phyloP scores from a whole-genome alignment of 306 rosid species.

The Mimosa pudica region DNA sequence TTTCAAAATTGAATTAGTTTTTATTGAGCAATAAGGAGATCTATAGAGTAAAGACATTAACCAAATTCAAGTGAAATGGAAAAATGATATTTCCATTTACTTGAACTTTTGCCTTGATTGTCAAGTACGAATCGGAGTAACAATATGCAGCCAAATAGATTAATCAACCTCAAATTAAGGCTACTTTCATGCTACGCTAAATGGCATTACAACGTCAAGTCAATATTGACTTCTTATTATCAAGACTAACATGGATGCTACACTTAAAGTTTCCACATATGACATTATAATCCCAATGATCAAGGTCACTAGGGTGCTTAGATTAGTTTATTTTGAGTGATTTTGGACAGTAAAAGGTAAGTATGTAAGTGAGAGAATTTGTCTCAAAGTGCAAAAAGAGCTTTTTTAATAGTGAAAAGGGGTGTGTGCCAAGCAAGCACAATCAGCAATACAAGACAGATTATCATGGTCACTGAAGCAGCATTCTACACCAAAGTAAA shows the following conservation, averaged over 20 bases:
- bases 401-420: too few relatives aligned
- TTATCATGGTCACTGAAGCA: neutral
- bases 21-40: constrained; percentile 16
- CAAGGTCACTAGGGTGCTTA: neutral
- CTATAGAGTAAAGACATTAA: constrained; percentile 10
- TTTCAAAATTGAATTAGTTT: constrained; percentile 27
- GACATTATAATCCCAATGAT: neutral
- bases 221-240: neutral
- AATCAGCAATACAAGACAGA: neutral
- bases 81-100: neutral
- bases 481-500: constrained; percentile 7
- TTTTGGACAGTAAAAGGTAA: too few relatives aligned
- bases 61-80: neutral
- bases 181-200: neutral
- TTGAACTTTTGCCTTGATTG: constrained; percentile 1
- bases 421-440: neutral
- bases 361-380: too few relatives aligned
- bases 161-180: neutral
- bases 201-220: neutral
- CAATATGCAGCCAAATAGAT: neutral
- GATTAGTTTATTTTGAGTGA: too few relatives aligned
- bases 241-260: neutral
- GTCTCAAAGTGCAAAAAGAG: too few relatives aligned
- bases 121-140: neutral
- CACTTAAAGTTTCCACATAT: neutral